Evolutionary conservation across 2,329 filamentous ascomycete genomes (phyloP), one percentile per base, ranked within the genome.

Genomic region (Chrysoporthe deuterocubensis): DNA sequence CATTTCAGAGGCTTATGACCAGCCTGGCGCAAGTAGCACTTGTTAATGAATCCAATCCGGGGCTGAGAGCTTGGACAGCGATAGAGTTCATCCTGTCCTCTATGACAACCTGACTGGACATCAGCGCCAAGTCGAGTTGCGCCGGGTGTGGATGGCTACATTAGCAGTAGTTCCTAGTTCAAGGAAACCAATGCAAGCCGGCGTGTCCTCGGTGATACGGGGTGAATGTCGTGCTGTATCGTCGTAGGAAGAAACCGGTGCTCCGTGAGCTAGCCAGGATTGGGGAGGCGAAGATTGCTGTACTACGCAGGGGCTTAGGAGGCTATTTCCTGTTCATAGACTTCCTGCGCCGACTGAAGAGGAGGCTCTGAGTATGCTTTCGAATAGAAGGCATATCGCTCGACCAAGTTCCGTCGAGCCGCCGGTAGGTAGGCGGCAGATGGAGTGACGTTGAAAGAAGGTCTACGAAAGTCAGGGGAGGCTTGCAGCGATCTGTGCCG

Each of bases 381-480:
- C 37, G 37, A 40, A 40, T 7, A 40, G 9, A 40, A 40, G 37
- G 37, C 9, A 9, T 40, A 9, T 40, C 37, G 37, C 37, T 40
- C 37, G 37, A 40, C 37, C 11, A 14, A 7, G 6, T 5, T 6
- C 11, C 6, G 14, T 54, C 2, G 21, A 54, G 26, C 26, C 50
- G 13, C 26, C 13, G 50, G 13, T 54, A 54, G 11, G 32, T 13
- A 57, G 32, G 16, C 32, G 13, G 32, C 3, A 40, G 18, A 65
- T 54, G 43, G 37, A 34, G 59, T 67, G 64, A 62, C 43, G 50
- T 60, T 62, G 58, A 66, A 68, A 70, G 54, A 66, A 68, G 63
- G 59, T 66, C 34, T 40, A 14, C 46, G 18, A 48, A 26, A 54
- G 48, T 2, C 56, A 52, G 48, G 56, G 43, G 18, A 9, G 11